Evolutionary conservation across 768 basidiomycete species (phyloP).

Genomic region (Filobasidium floriforme): DNA sequence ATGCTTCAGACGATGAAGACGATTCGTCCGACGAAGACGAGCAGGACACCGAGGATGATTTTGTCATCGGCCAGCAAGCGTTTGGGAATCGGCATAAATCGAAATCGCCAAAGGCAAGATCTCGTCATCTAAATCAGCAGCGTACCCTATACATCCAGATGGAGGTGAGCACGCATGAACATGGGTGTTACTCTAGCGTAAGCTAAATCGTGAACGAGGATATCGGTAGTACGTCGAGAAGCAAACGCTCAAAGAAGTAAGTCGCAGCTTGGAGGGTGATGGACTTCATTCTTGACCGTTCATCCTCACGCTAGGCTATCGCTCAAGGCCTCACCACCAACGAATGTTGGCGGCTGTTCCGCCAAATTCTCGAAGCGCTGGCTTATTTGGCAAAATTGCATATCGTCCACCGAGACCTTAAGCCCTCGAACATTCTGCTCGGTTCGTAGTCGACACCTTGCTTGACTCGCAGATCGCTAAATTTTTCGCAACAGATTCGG

Average conservation of each 20-base stretch:
- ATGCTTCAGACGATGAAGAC: conserved; percentile 40
- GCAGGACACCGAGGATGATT: conserved; percentile 3
- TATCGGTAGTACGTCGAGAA: conserved; percentile 36
- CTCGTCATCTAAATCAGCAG: conserved; percentile 14
- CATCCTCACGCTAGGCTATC: conserved; percentile 12
- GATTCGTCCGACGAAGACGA: conserved; percentile 33
- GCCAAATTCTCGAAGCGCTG: conserved; percentile 80
- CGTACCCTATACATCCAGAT: conserved; percentile 88
- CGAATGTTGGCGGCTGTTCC: conserved; percentile 81
- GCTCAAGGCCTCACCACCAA: conserved; percentile 67
- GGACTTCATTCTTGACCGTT: background rate
- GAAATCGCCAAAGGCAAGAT: conserved; percentile 5
- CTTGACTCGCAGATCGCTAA: background rate
- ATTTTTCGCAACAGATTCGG: conserved; percentile 28
- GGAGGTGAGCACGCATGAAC: conserved; percentile 49
- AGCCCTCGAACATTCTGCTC: conserved; percentile 88
- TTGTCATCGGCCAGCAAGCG: background rate
- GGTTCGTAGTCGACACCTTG: conserved; percentile 50
- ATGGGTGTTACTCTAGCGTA: background rate
- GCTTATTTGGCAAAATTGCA: conserved; percentile 79
- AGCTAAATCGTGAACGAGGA: background rate
- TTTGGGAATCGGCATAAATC: background rate
- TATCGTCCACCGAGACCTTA: conserved; percentile 77
- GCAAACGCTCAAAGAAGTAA: conserved; percentile 69
- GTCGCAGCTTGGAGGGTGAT: conserved; percentile 44